Evolutionary conservation across 306 rosid genomes (phyloP).

Genomic region (Cucurbita ficifolia): DNA sequence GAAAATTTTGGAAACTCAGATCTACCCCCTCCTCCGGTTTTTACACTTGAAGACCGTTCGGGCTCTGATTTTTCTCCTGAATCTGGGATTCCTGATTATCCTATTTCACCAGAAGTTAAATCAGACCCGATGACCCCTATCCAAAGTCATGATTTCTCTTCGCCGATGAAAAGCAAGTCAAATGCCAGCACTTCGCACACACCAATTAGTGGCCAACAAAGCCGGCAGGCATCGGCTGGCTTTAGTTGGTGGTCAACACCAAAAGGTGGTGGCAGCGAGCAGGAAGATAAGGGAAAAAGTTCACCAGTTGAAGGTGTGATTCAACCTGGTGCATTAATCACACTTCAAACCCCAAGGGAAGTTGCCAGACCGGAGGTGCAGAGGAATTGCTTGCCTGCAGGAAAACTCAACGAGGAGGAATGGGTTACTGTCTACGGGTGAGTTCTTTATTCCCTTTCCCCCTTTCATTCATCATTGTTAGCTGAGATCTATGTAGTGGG

Average conservation of each 20-base stretch:
- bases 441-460: background rate
- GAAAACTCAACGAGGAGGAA: slow-evolving; percentile 74
- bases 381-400: slow-evolving; percentile 53
- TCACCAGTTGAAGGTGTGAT: slow-evolving; percentile 95
- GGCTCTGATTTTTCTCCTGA: slow-evolving; percentile 89
- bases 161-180: slow-evolving; percentile 43
- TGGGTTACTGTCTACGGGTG: slow-evolving; percentile 98
- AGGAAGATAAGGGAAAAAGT: slow-evolving; percentile 68
- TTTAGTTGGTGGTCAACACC: slow-evolving; percentile 74
- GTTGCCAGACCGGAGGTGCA: slow-evolving; percentile 84
- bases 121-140: slow-evolving; percentile 49
- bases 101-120: slow-evolving; percentile 67
- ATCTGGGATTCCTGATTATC: slow-evolving; percentile 72
- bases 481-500: background rate
- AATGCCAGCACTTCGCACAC: slow-evolving; percentile 76
- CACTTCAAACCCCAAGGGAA: slow-evolving; percentile 78
- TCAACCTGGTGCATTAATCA: slow-evolving; percentile 77
- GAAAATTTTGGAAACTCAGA: slow-evolving; percentile 58
- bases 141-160: slow-evolving; percentile 42
- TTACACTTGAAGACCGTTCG: slow-evolving; percentile 80
- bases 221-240: slow-evolving; percentile 44
- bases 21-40: slow-evolving; percentile 93
- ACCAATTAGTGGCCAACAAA: slow-evolving; percentile 45
- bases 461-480: slow-evolving; percentile 1
- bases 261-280: slow-evolving; percentile 59